Evolutionary conservation across 2,329 filamentous ascomycete species (phyloP).

Genomic region (Beauveria varroae): DNA sequence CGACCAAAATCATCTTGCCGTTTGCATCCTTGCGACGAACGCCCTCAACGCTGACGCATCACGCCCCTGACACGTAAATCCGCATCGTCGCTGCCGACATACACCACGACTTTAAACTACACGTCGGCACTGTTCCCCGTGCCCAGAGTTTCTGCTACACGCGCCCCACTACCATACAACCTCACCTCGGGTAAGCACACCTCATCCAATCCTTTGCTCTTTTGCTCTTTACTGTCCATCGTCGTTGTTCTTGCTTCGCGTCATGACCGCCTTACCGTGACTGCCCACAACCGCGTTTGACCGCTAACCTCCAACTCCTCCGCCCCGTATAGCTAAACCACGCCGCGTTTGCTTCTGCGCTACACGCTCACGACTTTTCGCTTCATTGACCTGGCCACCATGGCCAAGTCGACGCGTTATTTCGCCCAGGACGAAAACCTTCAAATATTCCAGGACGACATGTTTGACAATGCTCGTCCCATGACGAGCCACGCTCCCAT

Average conservation of each 20-base stretch:
- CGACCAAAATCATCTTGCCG: neutral
- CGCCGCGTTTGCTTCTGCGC: constrained; percentile 3
- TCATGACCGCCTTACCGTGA: neutral
- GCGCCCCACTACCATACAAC: constrained; percentile 2
- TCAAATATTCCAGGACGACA: constrained; percentile 46
- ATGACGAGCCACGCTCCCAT: constrained; percentile 51
- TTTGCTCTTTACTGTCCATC: neutral
- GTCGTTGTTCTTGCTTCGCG: neutral
- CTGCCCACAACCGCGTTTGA: constrained; percentile 4
- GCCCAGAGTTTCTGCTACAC: neutral
- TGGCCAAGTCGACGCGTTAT: constrained; percentile 46
- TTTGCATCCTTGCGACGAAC: neutral
- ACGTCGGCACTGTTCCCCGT: neutral
- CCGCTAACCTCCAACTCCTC: neutral
- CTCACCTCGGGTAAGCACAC: constrained; percentile 2
- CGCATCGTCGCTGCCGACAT: neutral
- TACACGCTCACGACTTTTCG: constrained; percentile 1
- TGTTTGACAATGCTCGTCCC: constrained; percentile 35
- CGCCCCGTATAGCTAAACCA: neutral
- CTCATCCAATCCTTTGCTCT: neutral
- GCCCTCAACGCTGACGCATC: neutral
- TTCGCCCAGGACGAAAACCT: constrained; percentile 39
- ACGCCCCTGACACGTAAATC: constrained; percentile 7
- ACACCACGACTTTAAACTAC: neutral
- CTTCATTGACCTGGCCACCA: constrained; percentile 31